Evolutionary conservation across 2,329 filamentous ascomycete genomes (phyloP), one percentile per base, ranked within the genome.

Genomic region (Calonectria honghensis): DNA sequence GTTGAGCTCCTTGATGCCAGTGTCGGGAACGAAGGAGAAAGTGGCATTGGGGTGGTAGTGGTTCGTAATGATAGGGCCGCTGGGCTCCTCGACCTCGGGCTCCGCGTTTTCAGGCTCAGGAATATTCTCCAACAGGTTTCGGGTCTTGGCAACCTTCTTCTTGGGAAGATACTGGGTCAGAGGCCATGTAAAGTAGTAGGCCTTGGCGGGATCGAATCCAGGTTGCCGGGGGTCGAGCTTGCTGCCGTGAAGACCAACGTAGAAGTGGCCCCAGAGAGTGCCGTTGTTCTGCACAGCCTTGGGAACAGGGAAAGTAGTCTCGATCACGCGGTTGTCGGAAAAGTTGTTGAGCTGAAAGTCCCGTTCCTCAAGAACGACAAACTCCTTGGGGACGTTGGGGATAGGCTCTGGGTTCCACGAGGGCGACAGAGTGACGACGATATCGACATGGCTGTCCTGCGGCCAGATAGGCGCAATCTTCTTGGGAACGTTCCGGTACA

Each of bases 31-130:
- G 80, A 98, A 92, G 7, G 96, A 95, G 75, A 99, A 88, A 66
- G 94, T 97, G 79, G 97, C 94, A 85, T 99, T 99, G 9, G 97
- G 94, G 85, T 99, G 97, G 84, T 98, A 99, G 87, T 96, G 98
- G 70, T 93, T 97, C 59, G 91, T 92, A 76, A 98, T 91, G 68
- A 93, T 88, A n/a, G 95, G 93, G 1, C 93, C 93, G 6, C 89
- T 86, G 71, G 90, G 87, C 76, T 91, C 89, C 24, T 87, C 87
- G 35, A 85, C 85, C n/a, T 88, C 88, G n/a, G 89, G 87, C 51
- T 89, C 88, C 9, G 89, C 88, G 18, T 86, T 85, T 1, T 82
- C 83, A 4, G 76, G 65, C 31, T 81, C 81, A 6, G 83, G 83
- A 31, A 81, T 85, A 73, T 88, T 89, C 27, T 91, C 91, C n/a